These are phyloP conservation scores for Oenanthe javanica DNA, from an alignment of 140 eudicot species.

Conservation along the genomic window DNA sequence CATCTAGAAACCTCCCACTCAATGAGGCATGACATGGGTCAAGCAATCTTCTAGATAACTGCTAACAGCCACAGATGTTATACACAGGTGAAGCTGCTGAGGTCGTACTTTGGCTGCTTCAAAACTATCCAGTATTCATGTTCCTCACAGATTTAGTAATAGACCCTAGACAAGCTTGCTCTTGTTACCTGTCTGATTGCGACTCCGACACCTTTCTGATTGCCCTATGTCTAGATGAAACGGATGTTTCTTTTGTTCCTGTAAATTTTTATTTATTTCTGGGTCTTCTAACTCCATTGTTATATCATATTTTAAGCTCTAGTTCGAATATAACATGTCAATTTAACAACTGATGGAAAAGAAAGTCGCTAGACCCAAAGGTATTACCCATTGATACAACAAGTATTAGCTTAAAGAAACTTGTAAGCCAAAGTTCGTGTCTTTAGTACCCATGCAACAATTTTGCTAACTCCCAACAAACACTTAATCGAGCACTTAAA, in stretches of 20 bases:
- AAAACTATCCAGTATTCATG: not conserved
- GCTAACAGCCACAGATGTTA: not conserved
- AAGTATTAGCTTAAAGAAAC: not conserved
- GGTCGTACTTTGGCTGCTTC: not conserved
- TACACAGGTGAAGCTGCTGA: not conserved
- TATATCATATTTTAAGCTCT: not conserved
- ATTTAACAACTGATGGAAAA: not conserved
- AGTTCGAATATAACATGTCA: not conserved
- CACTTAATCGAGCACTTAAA: not conserved
- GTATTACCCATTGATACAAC: not conserved
- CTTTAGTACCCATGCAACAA: not conserved
- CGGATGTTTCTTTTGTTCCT: not conserved
- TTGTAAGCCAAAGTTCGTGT: not conserved
- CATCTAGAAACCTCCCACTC: no score
- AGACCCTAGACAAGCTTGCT: not conserved
- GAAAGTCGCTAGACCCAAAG: not conserved
- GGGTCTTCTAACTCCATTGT: not conserved
- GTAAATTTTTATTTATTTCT: not conserved
- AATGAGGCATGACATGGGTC: not conserved
- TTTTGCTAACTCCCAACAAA: not conserved
- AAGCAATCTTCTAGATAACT: not conserved
- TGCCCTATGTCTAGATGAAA: not conserved
- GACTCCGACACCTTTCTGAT: not conserved
- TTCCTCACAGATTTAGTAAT: not conserved
- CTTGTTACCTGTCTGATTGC: not conserved